Conservation (phyloP, 1,284 basidiomycete species). For the Cerrena zonata region DNA sequence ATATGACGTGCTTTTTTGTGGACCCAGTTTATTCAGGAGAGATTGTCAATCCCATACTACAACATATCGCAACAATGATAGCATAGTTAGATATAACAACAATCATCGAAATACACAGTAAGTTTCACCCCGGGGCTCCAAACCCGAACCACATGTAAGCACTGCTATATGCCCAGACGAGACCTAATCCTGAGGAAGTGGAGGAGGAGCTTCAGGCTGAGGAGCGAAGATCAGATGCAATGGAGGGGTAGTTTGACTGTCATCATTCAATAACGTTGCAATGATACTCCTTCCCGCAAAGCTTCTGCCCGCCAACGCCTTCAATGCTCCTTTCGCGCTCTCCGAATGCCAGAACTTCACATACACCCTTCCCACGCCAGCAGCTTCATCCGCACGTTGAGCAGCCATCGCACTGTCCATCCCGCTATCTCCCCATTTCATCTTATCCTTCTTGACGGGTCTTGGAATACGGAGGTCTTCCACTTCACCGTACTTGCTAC, state of each 20-base stretch:
- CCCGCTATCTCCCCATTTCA: conserved; percentile 71
- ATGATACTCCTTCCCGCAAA: conserved; percentile 90
- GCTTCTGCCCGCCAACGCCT: conserved; percentile 82
- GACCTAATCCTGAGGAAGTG: conserved; percentile 44
- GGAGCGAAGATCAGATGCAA: conserved; percentile 74
- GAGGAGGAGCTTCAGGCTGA: conserved; percentile 74
- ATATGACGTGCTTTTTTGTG: too few relatives aligned
- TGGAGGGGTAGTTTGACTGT: conserved; percentile 76
- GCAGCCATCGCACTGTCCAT: conserved; percentile 62
- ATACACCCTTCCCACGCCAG: conserved; percentile 90
- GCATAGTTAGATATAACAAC: too few relatives aligned
- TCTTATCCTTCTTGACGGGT: conserved; percentile 79
- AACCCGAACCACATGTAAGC: too few relatives aligned
- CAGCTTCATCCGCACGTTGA: conserved; percentile 71
- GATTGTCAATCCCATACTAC: too few relatives aligned
- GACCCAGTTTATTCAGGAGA: too few relatives aligned
- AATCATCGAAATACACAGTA: too few relatives aligned
- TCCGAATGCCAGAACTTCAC: conserved; percentile 71
- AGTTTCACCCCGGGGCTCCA: too few relatives aligned
- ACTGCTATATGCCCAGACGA: too few relatives aligned
- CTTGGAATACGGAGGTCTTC: conserved; percentile 86
- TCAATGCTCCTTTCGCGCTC: conserved; percentile 67
- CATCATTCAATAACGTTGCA: conserved; percentile 71
- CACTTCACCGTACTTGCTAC: conserved; percentile 74
- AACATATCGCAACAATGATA: too few relatives aligned